Base-by-base conservation (phyloP, 179 eudicot species). In the Spergularia azorica region DNA sequence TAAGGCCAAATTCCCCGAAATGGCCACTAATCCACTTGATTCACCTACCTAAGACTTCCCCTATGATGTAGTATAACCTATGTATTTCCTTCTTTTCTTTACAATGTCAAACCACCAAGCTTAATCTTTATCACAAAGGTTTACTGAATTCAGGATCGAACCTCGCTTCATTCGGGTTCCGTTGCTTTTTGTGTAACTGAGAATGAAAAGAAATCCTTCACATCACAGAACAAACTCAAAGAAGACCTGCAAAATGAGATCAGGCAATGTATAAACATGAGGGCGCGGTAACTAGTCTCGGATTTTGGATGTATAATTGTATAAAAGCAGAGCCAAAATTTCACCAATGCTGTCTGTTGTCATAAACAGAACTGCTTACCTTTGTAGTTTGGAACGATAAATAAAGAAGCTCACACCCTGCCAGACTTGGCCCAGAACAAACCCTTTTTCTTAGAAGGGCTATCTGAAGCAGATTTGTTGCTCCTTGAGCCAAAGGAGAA, bases 341-440 rank as follows among this genome's bases (percentile, higher is more conserved):
- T 50, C 54, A 18, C 14, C 14, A 17, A 7, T 69, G 4, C 60
- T 48, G 15, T 1, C 1, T 2, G 48, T 51, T 14, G 16, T 43
- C 52, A 13, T 32, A 52, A 70, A 48, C 46, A 73, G 61, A 73
- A 70, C 15, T 46, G 56, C 83, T 79, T 41, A 84, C 85, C 85
- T 82, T 58, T 67, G 66, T 48, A 75, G n/a, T 54, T 70, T 51
- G 17, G 58, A 69, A 72, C 51, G 50, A 39, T 14, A 60, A 26
- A 38, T 21, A 76, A 9, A 46, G 10, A 68, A 69, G 56, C 54
- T 88, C 87, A 88, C 75, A 80, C 86, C 84, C 77, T 81, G 81
- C 82, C 84, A 60, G 83, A 85, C 74, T 85, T 89, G 39, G 86
- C 77, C 89, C 90, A 89, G 75, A 89, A 89, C 77, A 86, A 63